phyloP scores from a whole-genome alignment of 2,329 filamentous ascomycete genomes.

The Aureobasidium sp. region DNA sequence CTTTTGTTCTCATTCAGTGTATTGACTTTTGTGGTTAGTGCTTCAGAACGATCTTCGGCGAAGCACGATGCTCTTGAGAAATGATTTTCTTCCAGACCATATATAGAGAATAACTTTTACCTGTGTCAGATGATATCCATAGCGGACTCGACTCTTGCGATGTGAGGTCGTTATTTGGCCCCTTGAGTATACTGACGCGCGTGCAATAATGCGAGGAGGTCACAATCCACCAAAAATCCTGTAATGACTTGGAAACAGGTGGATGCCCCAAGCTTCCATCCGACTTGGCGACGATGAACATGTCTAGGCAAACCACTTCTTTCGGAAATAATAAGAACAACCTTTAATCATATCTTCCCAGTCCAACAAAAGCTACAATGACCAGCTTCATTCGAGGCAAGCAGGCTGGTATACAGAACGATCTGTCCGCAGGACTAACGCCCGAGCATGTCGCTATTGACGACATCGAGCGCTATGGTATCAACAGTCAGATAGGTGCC shows the following conservation, averaged over 20 bases:
- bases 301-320: conserved; percentile 1
- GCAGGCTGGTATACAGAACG: conserved; percentile 86
- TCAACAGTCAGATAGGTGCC: conserved; percentile 61
- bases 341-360: not conserved
- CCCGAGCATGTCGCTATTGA: conserved; percentile 75
- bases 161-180: no score
- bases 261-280: not conserved
- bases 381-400: conserved; percentile 83
- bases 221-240: not conserved
- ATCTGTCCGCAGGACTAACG: conserved; percentile 75
- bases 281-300: conserved; percentile 5
- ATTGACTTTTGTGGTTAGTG: not conserved
- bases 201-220: not conserved
- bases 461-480: conserved; percentile 72
- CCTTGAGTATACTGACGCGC: not conserved
- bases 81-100: no score
- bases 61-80: no score
- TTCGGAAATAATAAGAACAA: not conserved
- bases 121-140: no score
- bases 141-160: no score
- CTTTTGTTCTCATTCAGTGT: not conserved
- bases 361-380: conserved; percentile 47
- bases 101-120: no score
- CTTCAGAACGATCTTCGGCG: not conserved
- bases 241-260: not conserved